These are phyloP conservation scores for Aspergillus indologenus DNA, from an alignment of 495 filamentous ascomycete species.

Conservation along the genomic window DNA sequence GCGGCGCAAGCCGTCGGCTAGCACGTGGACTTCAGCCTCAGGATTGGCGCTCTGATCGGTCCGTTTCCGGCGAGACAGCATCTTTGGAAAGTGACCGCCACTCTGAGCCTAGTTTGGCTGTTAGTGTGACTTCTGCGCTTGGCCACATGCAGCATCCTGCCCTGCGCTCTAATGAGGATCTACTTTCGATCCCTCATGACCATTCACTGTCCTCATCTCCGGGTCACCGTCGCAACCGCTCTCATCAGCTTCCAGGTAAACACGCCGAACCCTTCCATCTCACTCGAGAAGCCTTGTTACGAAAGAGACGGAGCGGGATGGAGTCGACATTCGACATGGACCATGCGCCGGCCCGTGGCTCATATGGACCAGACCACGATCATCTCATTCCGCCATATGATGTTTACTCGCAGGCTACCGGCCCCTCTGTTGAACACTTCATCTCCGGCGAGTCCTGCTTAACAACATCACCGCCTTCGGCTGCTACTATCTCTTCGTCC, in stretches of 20 bases:
- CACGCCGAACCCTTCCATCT: slow-evolving; percentile 46
- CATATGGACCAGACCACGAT: slow-evolving; percentile 28
- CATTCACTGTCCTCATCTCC: slow-evolving; percentile 18
- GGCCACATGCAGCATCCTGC: slow-evolving; percentile 56
- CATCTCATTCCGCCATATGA: slow-evolving; percentile 21
- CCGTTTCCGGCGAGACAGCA: slow-evolving; percentile 56
- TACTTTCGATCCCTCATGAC: slow-evolving; percentile 12
- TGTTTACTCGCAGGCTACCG: slow-evolving; percentile 50
- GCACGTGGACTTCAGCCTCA: slow-evolving; percentile 48
- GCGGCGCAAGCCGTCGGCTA: slow-evolving; percentile 51
- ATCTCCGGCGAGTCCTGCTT: slow-evolving; percentile 41
- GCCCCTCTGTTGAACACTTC: slow-evolving; percentile 32
- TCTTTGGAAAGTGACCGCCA: slow-evolving; percentile 58
- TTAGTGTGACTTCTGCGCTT: slow-evolving; percentile 61
- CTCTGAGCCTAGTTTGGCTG: slow-evolving; percentile 59
- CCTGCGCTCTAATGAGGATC: slow-evolving; percentile 38
- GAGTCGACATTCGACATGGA: slow-evolving; percentile 29
- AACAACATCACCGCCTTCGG: slow-evolving; percentile 55
- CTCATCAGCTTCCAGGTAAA: slow-evolving; percentile 35
- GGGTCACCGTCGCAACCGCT: slow-evolving; percentile 37
- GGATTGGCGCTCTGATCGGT: slow-evolving; percentile 45
- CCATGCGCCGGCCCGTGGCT: slow-evolving; percentile 18
- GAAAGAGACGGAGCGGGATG: slow-evolving; percentile 32
- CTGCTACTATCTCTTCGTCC: slow-evolving; percentile 49
- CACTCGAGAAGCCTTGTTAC: slow-evolving; percentile 41